Evolutionary conservation across 192 early-diverging fungal species (phyloP), one percentile per base, ranked within the genome.

Genomic region (Allomyces arbusculus): DNA sequence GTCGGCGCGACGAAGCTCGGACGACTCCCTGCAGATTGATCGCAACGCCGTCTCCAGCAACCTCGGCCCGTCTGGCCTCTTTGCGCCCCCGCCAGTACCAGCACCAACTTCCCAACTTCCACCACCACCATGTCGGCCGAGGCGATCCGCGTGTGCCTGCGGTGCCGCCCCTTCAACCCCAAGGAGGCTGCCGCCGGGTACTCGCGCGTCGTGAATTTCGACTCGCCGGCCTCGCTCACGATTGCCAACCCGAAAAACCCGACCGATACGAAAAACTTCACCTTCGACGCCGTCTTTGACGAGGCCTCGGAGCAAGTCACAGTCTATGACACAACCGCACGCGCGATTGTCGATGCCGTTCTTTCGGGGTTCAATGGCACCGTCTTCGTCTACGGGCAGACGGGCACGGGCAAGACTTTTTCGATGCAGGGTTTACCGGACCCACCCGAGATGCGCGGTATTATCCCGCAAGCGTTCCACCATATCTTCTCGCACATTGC

Each of bases 341-440:
- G 79, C 24, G 65, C 66, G 14, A 84, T 84, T 63, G 78, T 84
- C 7, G 82, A 84, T 62, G 73, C 80, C 22, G 82, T 76, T 1
- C 67, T 84, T 22, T 70, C 73, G 23, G 82, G 82, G 3, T 84
- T 82, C 73, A 84, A 84, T 68, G 82, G 82, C 33, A 84, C 82
- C 20, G 75, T 84, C 10, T 84, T 84, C 71, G 79, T 69, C 24
- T 84, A 84, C 67, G 82, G 78, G 25, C 76, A 81, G 65, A 80
- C 79, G 3, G 79, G 79, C 10, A 77, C 80, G 22, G 78, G 80
- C 55, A 83, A 84, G 66, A 78, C 78, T 4, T 83, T 90, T 70
- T 92, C 90, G 0, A 91, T 91, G 67, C 78, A 76, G 24, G 87
- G 87, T 10, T 79, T 81, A 23, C 75, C 75, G 12, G 67, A 76